Percentiles rank a stretch among this genome's conserved stretches.
phyloP scores from a whole-genome alignment of 2,329 filamentous ascomycete species.

The Spiromastix sp. region DNA sequence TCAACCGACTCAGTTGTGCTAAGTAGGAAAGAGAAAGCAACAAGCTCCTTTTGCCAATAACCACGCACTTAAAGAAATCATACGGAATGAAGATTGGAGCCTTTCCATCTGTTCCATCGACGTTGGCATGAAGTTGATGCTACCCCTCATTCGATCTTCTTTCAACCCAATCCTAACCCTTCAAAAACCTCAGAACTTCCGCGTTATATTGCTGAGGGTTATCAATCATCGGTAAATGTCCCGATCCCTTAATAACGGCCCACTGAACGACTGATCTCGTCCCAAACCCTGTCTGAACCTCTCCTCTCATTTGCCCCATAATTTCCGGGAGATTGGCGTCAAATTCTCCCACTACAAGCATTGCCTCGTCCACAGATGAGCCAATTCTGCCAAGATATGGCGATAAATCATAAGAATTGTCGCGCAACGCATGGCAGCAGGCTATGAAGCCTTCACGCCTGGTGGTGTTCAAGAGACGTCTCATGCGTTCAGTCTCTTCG shows the following conservation, averaged over 20 bases:
- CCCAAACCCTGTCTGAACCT: background rate
- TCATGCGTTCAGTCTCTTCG: constrained; percentile 27
- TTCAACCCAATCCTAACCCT: too few species aligned
- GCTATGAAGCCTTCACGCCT: constrained; percentile 33
- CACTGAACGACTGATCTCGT: constrained; percentile 22
- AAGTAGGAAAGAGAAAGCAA: too few species aligned
- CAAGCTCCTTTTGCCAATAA: too few species aligned
- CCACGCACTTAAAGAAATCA: too few species aligned
- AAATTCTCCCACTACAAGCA: constrained; percentile 32
- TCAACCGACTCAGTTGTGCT: too few species aligned
- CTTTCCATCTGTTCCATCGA: too few species aligned
- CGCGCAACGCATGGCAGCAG: constrained; percentile 31
- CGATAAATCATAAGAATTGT: constrained; percentile 29
- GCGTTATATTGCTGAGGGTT: constrained; percentile 23
- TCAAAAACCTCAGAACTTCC: constrained; percentile 13
- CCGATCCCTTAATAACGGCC: constrained; percentile 20
- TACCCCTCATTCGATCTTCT: too few species aligned
- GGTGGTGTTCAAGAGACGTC: constrained; percentile 27
- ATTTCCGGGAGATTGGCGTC: constrained; percentile 9
- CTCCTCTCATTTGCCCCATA: background rate
- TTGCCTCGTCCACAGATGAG: background rate
- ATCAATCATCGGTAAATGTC: constrained; percentile 32
- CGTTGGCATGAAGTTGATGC: too few species aligned
- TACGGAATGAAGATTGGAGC: too few species aligned
- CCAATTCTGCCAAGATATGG: constrained; percentile 12